Evolutionary conservation across 2,329 filamentous ascomycete genomes (phyloP), one percentile per base, ranked within the genome.

Genomic region (Pseudocercospora fuligena): DNA sequence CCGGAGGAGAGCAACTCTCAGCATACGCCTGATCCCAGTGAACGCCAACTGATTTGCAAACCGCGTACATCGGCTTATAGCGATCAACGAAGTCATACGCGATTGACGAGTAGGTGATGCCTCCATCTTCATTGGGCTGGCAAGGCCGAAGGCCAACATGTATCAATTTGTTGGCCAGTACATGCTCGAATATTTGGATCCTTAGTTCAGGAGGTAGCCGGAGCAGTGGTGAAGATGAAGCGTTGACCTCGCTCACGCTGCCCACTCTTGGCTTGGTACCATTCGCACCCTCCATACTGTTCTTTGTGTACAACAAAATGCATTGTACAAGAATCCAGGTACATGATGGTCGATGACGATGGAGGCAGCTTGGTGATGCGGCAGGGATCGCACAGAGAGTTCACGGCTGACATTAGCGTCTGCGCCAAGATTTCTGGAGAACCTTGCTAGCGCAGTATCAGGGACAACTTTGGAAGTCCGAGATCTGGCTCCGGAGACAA

Each of bases 151-250:
- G 63, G 14, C 65, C 56, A 7, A 67, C 57, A 29, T 69, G 67
- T 7, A 69, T 65, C 19, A 60, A 56, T 49, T 57, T 67, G 40
- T 65, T 53, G 58, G 58, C 65, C 25, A 71, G 63, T 12, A 67
- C 56, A 51, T 67, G 53, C 29, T 66, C 64, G 46, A 64, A 70
- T n/a, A 71, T 70, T n/a, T 67, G 64, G 36, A 60, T 56, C 12
- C 69, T 60, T 6, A 71, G 46, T 33, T 71, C 68, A 2, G 64
- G 57, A 1, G 69, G 69, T 7, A 71, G 66, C 2, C 63, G 46
- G 14, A 71, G 56, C 4, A 71, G 46, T 23, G 65, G 62, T 16
- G 67, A 60, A 25, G 31, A 14, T 2, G 12, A 25, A 11, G 46
- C 46, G 46, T 49, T 25, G 23, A 12, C 12, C n/a, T 49, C 46